Percentiles rank a stretch among this genome's conserved stretches.
Evolutionary conservation across 768 basidiomycete genomes (phyloP).

Genomic region (Pisolithus sp.): DNA sequence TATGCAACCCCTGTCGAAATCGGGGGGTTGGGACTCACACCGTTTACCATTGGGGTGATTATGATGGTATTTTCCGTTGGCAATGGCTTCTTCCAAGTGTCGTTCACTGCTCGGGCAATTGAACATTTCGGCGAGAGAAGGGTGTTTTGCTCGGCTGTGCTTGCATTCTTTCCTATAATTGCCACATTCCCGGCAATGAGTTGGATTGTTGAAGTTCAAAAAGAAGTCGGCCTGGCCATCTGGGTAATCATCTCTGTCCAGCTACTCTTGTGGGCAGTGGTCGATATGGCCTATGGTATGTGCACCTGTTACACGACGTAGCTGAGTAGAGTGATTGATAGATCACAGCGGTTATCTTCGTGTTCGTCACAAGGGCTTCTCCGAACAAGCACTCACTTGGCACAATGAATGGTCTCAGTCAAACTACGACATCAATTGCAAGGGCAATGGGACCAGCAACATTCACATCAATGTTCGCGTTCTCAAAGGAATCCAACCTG

Average conservation of each 20-base stretch:
- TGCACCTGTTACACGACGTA: background rate
- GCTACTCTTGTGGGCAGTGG: slow-evolving; percentile 3
- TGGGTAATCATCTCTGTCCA: slow-evolving; percentile 17
- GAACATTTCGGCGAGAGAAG: slow-evolving; percentile 20
- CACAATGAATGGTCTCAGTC: slow-evolving; percentile 48
- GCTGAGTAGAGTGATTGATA: background rate
- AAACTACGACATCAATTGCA: slow-evolving; percentile 39
- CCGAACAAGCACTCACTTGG: slow-evolving; percentile 36
- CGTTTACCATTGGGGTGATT: slow-evolving; percentile 35
- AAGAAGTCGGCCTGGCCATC: background rate
- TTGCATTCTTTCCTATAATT: slow-evolving; percentile 16
- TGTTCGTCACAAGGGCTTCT: slow-evolving; percentile 9
- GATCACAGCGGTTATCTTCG: slow-evolving; percentile 12
- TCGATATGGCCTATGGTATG: slow-evolving; percentile 15
- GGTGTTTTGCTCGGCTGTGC: slow-evolving; percentile 14
- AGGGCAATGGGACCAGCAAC: no score
- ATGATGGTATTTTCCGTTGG: slow-evolving; percentile 31
- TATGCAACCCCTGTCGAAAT: slow-evolving; percentile 36
- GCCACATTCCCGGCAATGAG: slow-evolving; percentile 19
- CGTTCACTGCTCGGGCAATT: slow-evolving; percentile 36
- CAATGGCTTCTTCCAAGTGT: slow-evolving; percentile 34
- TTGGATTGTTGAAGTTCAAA: slow-evolving; percentile 6
- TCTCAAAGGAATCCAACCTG: no score
- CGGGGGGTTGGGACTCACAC: slow-evolving; percentile 38
- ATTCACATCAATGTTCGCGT: no score